Percentiles rank a stretch among this genome's conserved stretches.
Conservation (phyloP, 208 protist genomes). For the Wallacemonas sp. region DNA sequence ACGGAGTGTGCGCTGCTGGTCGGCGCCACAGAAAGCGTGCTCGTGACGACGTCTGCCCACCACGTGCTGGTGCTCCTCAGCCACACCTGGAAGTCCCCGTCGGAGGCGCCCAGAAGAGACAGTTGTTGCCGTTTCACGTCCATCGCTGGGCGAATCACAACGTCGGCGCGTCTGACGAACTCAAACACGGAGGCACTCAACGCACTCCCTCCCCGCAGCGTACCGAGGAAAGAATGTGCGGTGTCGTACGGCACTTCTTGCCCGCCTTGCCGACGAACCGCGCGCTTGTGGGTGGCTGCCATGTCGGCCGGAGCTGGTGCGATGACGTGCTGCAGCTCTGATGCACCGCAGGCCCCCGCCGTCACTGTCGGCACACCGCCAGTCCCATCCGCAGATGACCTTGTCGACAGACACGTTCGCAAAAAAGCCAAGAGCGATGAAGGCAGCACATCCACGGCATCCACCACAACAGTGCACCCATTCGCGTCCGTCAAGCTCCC, state of each 20-base stretch:
- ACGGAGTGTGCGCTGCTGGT: no score
- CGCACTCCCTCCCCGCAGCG: constrained; percentile 31
- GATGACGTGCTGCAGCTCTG: no score
- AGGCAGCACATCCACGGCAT: constrained; percentile 31
- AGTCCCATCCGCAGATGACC: no score
- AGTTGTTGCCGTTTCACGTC: constrained; percentile 23
- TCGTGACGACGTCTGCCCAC: constrained; percentile 40
- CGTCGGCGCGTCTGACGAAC: constrained; percentile 61
- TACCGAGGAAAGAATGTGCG: constrained; percentile 36
- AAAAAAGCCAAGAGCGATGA: neutral
- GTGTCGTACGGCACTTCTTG: constrained; percentile 43
- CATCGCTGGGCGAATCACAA: constrained; percentile 48
- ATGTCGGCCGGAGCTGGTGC: constrained; percentile 12
- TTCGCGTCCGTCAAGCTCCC: constrained; percentile 35
- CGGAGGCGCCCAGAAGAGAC: constrained; percentile 12
- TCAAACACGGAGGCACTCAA: constrained; percentile 55
- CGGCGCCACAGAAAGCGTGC: no score
- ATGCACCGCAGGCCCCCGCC: no score
- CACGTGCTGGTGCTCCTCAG: constrained; percentile 20
- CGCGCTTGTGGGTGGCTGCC: constrained; percentile 23
- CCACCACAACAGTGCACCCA: constrained; percentile 31
- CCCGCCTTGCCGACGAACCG: constrained; percentile 67
- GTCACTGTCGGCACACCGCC: no score
- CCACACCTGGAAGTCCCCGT: constrained; percentile 10
- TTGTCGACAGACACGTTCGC: constrained; percentile 19